These are phyloP conservation scores for Fusarium sp. DNA, from an alignment of 2,329 filamentous ascomycete species.

Conservation along the genomic window DNA sequence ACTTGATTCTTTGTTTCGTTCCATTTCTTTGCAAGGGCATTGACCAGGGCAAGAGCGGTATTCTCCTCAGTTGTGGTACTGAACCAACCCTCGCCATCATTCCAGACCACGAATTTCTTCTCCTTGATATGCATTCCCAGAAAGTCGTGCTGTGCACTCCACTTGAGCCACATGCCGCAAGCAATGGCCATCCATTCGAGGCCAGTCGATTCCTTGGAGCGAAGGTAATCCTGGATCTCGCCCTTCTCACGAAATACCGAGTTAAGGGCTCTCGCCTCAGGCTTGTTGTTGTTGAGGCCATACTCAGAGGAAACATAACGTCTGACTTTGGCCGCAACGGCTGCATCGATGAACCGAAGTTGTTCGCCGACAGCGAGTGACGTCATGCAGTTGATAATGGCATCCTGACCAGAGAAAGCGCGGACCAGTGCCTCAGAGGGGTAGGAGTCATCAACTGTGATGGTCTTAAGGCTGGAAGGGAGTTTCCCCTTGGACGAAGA, in stretches of 20 bases:
- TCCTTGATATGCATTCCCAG: neutral
- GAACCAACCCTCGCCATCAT: neutral
- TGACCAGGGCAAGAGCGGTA: neutral
- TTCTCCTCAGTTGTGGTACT: neutral
- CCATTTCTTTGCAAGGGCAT: neutral
- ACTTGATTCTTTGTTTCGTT: neutral
- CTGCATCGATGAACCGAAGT: neutral
- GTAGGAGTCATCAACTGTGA: neutral
- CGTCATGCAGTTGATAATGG: neutral
- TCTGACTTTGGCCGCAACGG: neutral
- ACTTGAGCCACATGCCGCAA: neutral
- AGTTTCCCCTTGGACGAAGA: neutral
- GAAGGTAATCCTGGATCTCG: neutral
- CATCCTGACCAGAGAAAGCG: neutral
- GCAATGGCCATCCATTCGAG: neutral
- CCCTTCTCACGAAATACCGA: neutral
- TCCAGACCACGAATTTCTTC: neutral
- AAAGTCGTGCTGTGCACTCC: neutral
- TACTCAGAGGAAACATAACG: neutral
- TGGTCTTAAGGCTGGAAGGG: neutral
- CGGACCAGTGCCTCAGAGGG: neutral
- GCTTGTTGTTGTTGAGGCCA: neutral
- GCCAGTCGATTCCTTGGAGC: neutral
- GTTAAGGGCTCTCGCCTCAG: neutral
- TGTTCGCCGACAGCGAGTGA: neutral